Percentiles rank a stretch among this genome's conserved stretches.
Evolutionary conservation across 2,329 filamentous ascomycete genomes (phyloP).

Genomic region (Colletotrichum magnum): DNA sequence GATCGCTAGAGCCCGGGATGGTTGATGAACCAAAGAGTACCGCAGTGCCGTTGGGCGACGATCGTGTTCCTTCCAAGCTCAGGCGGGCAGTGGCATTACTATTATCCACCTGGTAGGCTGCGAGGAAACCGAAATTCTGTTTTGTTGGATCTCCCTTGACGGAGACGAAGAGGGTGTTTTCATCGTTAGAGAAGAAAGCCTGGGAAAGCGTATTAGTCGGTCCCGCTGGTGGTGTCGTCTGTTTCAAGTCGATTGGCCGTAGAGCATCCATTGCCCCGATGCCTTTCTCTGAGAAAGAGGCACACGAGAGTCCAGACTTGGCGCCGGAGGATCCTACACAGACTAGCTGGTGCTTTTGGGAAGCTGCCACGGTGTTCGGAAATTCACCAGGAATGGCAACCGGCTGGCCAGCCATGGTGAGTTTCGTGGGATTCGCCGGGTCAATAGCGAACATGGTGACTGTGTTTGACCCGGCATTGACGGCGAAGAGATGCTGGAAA

Average conservation of each 20-base stretch:
- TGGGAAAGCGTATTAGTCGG: constrained; percentile 73
- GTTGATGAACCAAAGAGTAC: constrained; percentile 68
- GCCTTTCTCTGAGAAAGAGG: constrained; percentile 53
- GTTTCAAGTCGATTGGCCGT: constrained; percentile 63
- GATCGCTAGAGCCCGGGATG: constrained; percentile 58
- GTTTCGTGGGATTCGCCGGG: constrained; percentile 56
- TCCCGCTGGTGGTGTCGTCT: constrained; percentile 71
- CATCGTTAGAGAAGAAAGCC: constrained; percentile 70
- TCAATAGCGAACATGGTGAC: constrained; percentile 64
- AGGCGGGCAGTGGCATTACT: constrained; percentile 31
- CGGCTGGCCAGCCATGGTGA: constrained; percentile 60
- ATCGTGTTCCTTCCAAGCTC: constrained; percentile 47
- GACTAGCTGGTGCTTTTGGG: constrained; percentile 55
- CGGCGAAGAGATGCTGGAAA: constrained; percentile 61
- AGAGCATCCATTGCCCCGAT: constrained; percentile 60
- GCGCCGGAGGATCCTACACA: constrained; percentile 63
- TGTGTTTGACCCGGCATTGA: constrained; percentile 68
- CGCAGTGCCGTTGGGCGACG: constrained; percentile 67
- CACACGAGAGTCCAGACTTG: constrained; percentile 61
- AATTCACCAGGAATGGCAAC: constrained; percentile 64
- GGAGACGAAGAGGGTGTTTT: constrained; percentile 65
- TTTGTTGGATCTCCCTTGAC: constrained; percentile 71
- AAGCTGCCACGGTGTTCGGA: constrained; percentile 66
- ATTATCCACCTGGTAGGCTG: constrained; percentile 61
- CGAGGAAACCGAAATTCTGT: constrained; percentile 71